These are phyloP conservation scores for Beta lomatogona DNA, from an alignment of 179 eudicot genomes.

Conservation along the genomic window DNA sequence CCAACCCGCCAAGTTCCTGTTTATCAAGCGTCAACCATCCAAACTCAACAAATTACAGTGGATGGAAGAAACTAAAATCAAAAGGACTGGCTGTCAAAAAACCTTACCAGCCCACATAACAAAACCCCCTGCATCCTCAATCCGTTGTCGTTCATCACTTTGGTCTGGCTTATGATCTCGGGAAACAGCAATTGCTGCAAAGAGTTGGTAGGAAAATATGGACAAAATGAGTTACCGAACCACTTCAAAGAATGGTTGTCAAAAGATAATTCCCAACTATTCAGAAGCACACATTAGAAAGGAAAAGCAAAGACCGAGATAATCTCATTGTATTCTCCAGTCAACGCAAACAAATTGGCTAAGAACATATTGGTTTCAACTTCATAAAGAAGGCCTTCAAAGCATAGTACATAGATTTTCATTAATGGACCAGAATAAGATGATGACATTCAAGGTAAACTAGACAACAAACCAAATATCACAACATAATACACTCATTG, in stretches of 20 bases:
- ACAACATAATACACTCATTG: background rate
- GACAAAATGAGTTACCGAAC: conserved; percentile 10
- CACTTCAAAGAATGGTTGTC: background rate
- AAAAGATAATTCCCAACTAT: background rate
- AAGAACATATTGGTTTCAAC: background rate
- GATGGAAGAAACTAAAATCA: background rate
- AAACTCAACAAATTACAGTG: background rate
- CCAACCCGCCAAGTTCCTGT: conserved; percentile 99
- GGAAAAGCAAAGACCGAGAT: background rate
- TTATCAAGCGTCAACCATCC: conserved; percentile 12
- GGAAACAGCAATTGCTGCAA: conserved; percentile 92
- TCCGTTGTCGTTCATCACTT: conserved; percentile 93
- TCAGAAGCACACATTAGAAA: background rate
- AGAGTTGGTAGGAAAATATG: background rate
- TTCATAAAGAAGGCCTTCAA: background rate
- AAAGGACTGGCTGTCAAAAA: conserved; percentile 13
- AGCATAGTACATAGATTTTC: background rate
- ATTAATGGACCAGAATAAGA: background rate
- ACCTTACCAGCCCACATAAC: conserved; percentile 97
- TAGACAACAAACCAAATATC: background rate
- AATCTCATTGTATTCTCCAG: background rate
- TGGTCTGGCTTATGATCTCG: conserved; percentile 99
- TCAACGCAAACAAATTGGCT: background rate
- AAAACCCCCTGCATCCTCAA: conserved; percentile 99
- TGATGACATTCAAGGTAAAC: background rate